A percentile compares a stretch with the other conserved stretches of the same genome.
Evolutionary conservation across 805 yeast species (phyloP).

Genomic region (Candida jianshihensis): DNA sequence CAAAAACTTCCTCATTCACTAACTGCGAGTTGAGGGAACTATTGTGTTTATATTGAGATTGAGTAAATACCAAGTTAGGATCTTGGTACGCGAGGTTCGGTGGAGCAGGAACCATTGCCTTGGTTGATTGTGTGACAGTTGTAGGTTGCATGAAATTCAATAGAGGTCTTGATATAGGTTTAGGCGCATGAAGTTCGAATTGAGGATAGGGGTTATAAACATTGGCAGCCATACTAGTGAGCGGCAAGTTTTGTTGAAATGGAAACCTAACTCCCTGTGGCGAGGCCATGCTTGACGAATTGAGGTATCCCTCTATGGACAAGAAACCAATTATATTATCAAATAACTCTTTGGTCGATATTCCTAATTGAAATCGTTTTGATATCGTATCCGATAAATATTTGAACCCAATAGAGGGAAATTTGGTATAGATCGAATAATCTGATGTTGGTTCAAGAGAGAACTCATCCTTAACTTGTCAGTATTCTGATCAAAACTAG

Average conservation of each 20-base stretch:
- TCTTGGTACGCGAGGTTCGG: no score
- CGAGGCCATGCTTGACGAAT: neutral
- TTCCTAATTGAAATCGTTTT: constrained; percentile 11
- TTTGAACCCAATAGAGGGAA: constrained; percentile 20
- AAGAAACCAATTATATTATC: neutral
- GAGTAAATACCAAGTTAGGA: no score
- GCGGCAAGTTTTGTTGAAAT: no score
- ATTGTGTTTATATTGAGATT: no score
- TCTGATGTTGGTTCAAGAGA: neutral
- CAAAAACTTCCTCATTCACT: neutral
- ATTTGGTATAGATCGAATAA: constrained; percentile 11
- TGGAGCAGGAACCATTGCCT: no score
- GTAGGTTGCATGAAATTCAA: no score
- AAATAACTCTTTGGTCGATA: constrained; percentile 2
- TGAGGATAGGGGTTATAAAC: no score
- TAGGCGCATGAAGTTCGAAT: no score
- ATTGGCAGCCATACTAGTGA: no score
- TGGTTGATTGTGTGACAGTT: no score
- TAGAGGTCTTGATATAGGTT: no score
- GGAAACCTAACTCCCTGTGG: neutral
- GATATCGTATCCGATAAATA: neutral
- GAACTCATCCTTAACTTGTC: constrained; percentile 10
- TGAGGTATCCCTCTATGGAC: neutral
- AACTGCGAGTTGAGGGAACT: no score
- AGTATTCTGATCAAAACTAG: neutral